phyloP scores from a whole-genome alignment of 2,329 filamentous ascomycete genomes.

The Aureobasidium zeae region DNA sequence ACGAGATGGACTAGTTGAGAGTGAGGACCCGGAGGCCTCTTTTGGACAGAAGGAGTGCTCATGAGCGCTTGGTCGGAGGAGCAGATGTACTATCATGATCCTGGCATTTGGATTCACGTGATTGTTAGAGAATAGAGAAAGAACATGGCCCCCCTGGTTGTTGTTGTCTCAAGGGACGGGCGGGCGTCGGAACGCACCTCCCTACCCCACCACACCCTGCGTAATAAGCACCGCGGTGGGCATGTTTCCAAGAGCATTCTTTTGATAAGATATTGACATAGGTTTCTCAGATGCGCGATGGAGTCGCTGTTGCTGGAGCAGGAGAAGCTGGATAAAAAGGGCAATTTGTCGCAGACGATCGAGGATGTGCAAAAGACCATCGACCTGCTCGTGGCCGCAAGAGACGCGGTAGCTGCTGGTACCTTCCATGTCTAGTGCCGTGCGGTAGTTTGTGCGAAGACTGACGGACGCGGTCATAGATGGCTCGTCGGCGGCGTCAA shows the following conservation, averaged over 20 bases:
- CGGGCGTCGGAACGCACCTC: slow-evolving; percentile 9
- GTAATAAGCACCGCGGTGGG: slow-evolving; percentile 1
- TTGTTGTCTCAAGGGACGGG: too few species aligned
- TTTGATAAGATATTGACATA: background rate
- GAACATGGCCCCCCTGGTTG: too few species aligned
- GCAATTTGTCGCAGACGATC: slow-evolving; percentile 61
- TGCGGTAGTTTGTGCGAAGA: background rate
- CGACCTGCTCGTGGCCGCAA: slow-evolving; percentile 61
- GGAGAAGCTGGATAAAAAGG: slow-evolving; percentile 58
- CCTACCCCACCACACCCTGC: slow-evolving; percentile 2
- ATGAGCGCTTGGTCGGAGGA: slow-evolving; percentile 9
- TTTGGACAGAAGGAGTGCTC: slow-evolving; percentile 11
- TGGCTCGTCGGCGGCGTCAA: slow-evolving; percentile 42
- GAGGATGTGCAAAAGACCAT: slow-evolving; percentile 77
- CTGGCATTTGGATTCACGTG: slow-evolving; percentile 8
- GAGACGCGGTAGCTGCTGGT: slow-evolving; percentile 66
- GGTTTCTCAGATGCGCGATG: slow-evolving; percentile 33
- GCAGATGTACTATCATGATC: slow-evolving; percentile 2
- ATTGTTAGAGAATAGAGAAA: background rate
- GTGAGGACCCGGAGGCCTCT: slow-evolving; percentile 16
- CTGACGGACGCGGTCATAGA: background rate
- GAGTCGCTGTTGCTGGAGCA: slow-evolving; percentile 65
- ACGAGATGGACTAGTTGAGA: slow-evolving; percentile 3
- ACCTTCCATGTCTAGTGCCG: too few species aligned
- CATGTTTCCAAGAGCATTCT: background rate